phyloP scores from a whole-genome alignment of 2,329 filamentous ascomycete species.

The Apiospora hydei region DNA sequence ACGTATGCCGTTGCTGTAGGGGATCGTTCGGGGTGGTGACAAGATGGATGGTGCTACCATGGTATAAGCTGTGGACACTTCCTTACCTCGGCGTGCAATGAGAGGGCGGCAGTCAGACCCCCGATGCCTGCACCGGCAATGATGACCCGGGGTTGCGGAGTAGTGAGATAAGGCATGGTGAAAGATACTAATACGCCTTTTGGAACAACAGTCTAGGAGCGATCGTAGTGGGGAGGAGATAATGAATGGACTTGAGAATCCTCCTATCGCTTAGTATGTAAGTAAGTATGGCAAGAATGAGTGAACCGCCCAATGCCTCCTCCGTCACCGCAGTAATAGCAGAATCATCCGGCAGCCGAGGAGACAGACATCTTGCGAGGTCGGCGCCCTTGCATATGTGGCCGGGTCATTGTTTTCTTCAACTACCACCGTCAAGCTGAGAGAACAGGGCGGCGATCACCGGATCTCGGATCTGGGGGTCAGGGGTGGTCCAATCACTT shows the following conservation, averaged over 20 bases:
- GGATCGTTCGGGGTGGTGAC: neutral
- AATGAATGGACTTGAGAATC: neutral
- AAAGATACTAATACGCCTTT: neutral
- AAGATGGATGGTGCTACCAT: neutral
- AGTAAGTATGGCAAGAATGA: neutral
- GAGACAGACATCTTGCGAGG: conserved; percentile 3
- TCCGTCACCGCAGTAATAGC: conserved; percentile 4
- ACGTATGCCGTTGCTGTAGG: neutral
- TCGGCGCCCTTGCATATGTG: conserved; percentile 16
- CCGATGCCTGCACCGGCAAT: conserved; percentile 43
- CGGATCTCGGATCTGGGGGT: conserved; percentile 16
- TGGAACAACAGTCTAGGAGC: neutral
- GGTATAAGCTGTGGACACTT: neutral
- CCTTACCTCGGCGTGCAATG: conserved; percentile 37
- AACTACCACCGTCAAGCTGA: neutral
- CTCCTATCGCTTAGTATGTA: neutral
- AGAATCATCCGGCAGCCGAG: neutral
- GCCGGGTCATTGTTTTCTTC: neutral
- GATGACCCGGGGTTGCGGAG: conserved; percentile 35
- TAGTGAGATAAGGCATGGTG: conserved; percentile 22
- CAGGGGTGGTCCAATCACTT: conserved; percentile 6
- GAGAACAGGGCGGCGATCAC: conserved; percentile 9
- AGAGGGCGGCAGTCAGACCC: conserved; percentile 37
- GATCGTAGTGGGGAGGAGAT: neutral
- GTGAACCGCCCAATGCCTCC: neutral